Evolutionary conservation across 129 eudicot genomes (phyloP).

Genomic region (Artemisia argyi): DNA sequence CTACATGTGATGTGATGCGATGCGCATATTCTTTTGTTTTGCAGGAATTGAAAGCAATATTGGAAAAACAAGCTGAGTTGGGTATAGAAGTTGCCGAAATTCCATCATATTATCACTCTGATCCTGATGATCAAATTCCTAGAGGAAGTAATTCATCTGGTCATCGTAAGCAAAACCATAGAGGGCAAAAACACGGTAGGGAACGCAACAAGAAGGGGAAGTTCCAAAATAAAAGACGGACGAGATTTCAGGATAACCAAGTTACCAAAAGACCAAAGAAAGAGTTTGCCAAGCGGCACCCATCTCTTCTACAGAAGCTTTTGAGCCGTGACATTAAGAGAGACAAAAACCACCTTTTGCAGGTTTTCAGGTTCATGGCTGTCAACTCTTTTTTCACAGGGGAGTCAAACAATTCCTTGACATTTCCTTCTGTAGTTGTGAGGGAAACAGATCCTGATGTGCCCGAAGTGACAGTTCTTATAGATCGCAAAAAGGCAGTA

Average conservation of each 20-base stretch:
- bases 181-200: slow-evolving; percentile 28
- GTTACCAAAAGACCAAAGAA: slow-evolving; percentile 35
- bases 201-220: slow-evolving; percentile 42
- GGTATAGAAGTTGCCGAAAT: slow-evolving; percentile 93
- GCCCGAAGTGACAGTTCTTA: slow-evolving; percentile 6
- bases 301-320: slow-evolving; percentile 80
- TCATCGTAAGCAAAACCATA: slow-evolving; percentile 21
- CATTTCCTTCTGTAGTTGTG: slow-evolving; percentile 56
- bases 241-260: slow-evolving; percentile 33
- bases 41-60: slow-evolving; percentile 85
- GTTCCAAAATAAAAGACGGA: slow-evolving; percentile 58
- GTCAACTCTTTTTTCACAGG: slow-evolving; percentile 68
- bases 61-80: slow-evolving; percentile 84
- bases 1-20: background rate
- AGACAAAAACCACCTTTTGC: slow-evolving; percentile 70
- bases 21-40: background rate
- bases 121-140: slow-evolving; percentile 39
- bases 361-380: slow-evolving; percentile 81
- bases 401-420: slow-evolving; percentile 45
- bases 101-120: slow-evolving; percentile 64
- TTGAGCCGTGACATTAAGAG: slow-evolving; percentile 59
- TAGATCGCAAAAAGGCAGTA: slow-evolving; percentile 9
- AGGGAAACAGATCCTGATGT: slow-evolving; percentile 35
- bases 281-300: slow-evolving; percentile 43
- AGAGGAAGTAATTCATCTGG: slow-evolving; percentile 24